Conservation (phyloP, 768 basidiomycete genomes). For the Cantharellus anzutake region DNA sequence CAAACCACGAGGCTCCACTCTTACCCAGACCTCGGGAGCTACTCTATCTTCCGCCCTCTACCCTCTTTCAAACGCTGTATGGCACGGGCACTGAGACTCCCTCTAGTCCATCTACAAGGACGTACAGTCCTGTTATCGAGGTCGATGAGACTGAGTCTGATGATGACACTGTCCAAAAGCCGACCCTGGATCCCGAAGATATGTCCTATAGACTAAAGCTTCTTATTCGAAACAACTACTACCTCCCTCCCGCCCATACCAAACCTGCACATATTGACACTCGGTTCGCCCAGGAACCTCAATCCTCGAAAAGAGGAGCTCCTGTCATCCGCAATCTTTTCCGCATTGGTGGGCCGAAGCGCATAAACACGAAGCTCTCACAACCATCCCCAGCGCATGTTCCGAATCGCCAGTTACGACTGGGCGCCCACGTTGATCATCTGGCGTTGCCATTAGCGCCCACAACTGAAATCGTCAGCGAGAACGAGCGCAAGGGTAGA, state of each 20-base stretch:
- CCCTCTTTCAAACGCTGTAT: constrained; percentile 50
- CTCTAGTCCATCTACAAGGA: constrained; percentile 19
- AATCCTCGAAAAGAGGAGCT: neutral
- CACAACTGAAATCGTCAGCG: constrained; percentile 17
- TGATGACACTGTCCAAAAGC: constrained; percentile 21
- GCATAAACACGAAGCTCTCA: neutral
- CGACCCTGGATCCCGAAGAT: constrained; percentile 39
- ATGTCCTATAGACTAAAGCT: constrained; percentile 70
- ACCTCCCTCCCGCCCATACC: constrained; percentile 70
- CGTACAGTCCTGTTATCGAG: constrained; percentile 21
- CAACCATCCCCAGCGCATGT: constrained; percentile 6
- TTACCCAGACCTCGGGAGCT: too few species aligned
- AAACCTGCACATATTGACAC: constrained; percentile 30
- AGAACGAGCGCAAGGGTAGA: constrained; percentile 27
- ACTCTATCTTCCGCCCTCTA: constrained; percentile 55
- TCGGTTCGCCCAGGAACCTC: neutral
- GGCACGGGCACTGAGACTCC: constrained; percentile 40
- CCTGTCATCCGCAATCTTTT: neutral
- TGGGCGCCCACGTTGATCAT: too few species aligned
- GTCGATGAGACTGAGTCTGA: constrained; percentile 28
- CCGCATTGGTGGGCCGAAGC: neutral
- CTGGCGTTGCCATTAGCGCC: constrained; percentile 6
- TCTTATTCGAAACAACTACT: constrained; percentile 75
- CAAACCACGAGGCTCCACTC: too few species aligned
- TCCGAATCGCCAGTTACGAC: constrained; percentile 15